A percentile compares a stretch with the other conserved stretches of the same genome.
Conservation (phyloP, 2,329 filamentous ascomycete species). For the Diaporthe sp. region DNA sequence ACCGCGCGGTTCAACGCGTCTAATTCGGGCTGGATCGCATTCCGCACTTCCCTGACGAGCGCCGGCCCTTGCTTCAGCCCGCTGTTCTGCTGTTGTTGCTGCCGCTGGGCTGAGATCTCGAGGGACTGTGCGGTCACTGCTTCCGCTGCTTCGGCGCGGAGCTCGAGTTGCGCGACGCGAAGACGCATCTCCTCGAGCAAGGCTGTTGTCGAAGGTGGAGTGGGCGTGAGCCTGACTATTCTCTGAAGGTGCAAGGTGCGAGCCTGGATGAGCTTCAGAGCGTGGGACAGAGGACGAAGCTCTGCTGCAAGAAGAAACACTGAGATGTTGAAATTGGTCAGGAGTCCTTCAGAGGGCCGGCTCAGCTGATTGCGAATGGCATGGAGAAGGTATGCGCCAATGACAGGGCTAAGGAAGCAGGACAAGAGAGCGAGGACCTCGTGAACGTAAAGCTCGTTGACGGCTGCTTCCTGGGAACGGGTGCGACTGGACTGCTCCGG, state of each 20-base stretch:
- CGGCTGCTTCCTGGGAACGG: constrained; percentile 50
- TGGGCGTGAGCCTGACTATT: constrained; percentile 68
- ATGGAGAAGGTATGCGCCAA: constrained; percentile 88
- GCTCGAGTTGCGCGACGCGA: constrained; percentile 78
- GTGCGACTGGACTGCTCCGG: constrained; percentile 13
- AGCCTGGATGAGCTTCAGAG: constrained; percentile 82
- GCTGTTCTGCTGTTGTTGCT: constrained; percentile 43
- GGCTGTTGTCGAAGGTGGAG: constrained; percentile 46
- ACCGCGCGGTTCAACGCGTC: constrained; percentile 91
- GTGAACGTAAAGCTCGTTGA: constrained; percentile 76
- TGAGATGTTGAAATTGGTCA: constrained; percentile 92
- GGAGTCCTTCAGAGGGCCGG: constrained; percentile 83
- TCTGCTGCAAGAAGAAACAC: constrained; percentile 92
- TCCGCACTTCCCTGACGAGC: constrained; percentile 68
- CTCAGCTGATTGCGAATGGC: constrained; percentile 83
- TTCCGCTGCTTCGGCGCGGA: constrained; percentile 55
- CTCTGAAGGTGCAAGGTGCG: constrained; percentile 86
- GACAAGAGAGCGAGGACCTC: constrained; percentile 79
- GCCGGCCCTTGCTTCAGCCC: constrained; percentile 53
- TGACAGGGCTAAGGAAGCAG: constrained; percentile 81
- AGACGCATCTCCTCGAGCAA: constrained; percentile 68
- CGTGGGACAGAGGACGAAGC: constrained; percentile 82
- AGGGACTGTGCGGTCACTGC: constrained; percentile 40
- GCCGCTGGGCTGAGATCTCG: constrained; percentile 34
- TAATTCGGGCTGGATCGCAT: constrained; percentile 80